Conservation (phyloP, 305 asterid species). For the Fraxinus ornus region DNA sequence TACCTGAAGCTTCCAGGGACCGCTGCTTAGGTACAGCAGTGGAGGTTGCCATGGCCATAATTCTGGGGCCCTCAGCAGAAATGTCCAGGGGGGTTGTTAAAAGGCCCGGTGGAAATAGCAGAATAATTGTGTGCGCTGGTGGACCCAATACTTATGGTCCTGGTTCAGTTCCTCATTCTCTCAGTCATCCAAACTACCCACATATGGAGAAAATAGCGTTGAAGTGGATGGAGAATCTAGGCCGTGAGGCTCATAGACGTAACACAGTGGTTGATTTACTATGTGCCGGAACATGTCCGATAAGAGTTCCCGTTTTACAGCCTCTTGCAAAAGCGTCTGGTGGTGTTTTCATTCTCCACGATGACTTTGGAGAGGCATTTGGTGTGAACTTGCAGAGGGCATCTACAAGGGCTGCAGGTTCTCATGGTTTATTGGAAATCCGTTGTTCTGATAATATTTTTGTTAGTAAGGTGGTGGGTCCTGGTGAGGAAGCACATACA, state of each 20-base stretch:
- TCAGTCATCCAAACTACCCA: conserved; percentile 75
- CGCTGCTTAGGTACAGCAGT: conserved; percentile 94
- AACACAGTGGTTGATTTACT: conserved; percentile 76
- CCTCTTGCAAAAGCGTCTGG: conserved; percentile 92
- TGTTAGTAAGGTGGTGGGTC: conserved; percentile 87
- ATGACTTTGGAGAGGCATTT: conserved; percentile 96
- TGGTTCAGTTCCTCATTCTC: conserved; percentile 84
- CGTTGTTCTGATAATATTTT: conserved; percentile 84
- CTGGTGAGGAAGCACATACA: conserved; percentile 79
- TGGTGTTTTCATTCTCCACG: conserved; percentile 80
- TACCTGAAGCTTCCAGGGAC: conserved; percentile 83
- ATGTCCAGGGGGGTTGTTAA: conserved; percentile 77
- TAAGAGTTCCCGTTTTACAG: conserved; percentile 72
- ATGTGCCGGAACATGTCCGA: conserved; percentile 95
- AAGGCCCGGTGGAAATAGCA: conserved; percentile 85
- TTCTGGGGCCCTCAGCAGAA: conserved; percentile 90
- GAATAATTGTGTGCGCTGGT: conserved; percentile 88
- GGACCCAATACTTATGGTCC: conserved; percentile 91
- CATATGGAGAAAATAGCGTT: conserved; percentile 75
- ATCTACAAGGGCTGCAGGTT: conserved; percentile 82
- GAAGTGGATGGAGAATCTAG: conserved; percentile 84
- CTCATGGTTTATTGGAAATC: conserved; percentile 81
- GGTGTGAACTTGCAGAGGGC: conserved; percentile 98
- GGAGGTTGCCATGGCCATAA: conserved; percentile 80
- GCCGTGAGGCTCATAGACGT: conserved; percentile 64